phyloP scores from a whole-genome alignment of 106 monocot genomes.

The Posidonia australis region DNA sequence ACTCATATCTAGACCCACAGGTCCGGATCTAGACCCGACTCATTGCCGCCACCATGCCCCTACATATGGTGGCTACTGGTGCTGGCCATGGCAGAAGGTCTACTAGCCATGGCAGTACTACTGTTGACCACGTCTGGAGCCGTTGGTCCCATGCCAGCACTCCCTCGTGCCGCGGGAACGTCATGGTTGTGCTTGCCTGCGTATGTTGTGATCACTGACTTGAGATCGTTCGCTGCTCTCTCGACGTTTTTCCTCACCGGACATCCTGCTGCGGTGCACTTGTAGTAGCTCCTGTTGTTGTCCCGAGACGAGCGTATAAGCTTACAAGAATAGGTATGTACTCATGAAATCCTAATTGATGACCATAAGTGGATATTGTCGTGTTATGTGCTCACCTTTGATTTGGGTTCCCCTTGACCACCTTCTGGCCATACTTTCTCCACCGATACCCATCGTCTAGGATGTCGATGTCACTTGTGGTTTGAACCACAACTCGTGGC shows the following conservation, averaged over 20 bases:
- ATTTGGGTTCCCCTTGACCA: slow-evolving; percentile 36
- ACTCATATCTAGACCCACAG: too few species aligned
- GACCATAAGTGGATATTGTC: too few species aligned
- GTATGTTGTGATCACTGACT: slow-evolving; percentile 83
- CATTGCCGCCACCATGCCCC: too few species aligned
- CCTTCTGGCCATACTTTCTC: slow-evolving; percentile 98
- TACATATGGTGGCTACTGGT: neutral
- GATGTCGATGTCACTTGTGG: slow-evolving; percentile 88
- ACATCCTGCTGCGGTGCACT: slow-evolving; percentile 69
- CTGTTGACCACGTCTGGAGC: slow-evolving; percentile 6
- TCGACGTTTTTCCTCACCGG: slow-evolving; percentile 89
- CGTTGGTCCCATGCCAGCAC: neutral
- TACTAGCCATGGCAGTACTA: slow-evolving; percentile 2
- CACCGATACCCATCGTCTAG: slow-evolving; percentile 95
- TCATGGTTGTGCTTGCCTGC: slow-evolving; percentile 97
- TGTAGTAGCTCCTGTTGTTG: slow-evolving; percentile 80
- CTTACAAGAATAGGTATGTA: too few species aligned
- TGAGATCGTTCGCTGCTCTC: slow-evolving; percentile 61
- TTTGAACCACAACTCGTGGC: slow-evolving; percentile 67
- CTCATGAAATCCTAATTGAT: neutral
- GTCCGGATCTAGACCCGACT: too few species aligned
- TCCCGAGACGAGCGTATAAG: too few species aligned
- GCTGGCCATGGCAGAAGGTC: slow-evolving; percentile 17
- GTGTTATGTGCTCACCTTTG: slow-evolving; percentile 9
- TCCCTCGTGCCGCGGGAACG: slow-evolving; percentile 57